Evolutionary conservation across 1,284 basidiomycete species (phyloP).

Genomic region (Malassezia dermatis): DNA sequence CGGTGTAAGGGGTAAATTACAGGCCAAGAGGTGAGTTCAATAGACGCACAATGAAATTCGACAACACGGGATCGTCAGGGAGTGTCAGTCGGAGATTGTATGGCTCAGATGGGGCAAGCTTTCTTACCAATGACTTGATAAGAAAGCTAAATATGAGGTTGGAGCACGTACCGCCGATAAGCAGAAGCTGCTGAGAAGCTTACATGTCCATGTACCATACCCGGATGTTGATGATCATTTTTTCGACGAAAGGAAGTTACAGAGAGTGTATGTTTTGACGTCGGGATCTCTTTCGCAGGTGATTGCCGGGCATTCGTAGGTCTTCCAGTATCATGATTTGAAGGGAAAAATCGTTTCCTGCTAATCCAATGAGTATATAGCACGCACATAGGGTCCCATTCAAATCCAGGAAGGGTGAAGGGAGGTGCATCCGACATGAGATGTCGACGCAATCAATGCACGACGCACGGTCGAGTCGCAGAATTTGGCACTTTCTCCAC

Average conservation of each 20-base stretch:
- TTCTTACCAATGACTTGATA: neutral
- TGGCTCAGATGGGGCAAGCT: neutral
- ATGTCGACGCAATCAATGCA: neutral
- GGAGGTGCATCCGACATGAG: constrained; percentile 1
- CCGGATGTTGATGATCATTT: neutral
- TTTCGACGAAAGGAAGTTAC: neutral
- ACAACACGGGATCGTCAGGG: neutral
- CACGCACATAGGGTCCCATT: constrained; percentile 16
- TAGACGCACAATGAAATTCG: neutral
- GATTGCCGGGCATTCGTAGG: neutral
- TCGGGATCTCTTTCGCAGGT: neutral
- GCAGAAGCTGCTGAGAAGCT: neutral
- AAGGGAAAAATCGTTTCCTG: constrained; percentile 5
- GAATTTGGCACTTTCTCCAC: neutral
- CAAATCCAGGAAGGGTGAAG: constrained; percentile 9
- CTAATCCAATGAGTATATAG: neutral
- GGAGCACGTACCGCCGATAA: neutral
- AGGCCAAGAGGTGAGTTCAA: neutral
- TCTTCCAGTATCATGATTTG: neutral
- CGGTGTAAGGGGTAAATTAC: neutral
- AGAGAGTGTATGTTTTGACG: neutral
- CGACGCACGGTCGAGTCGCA: neutral
- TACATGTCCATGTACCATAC: neutral
- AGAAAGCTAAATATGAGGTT: neutral
- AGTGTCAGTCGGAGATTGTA: neutral